Evolutionary conservation across 2,329 filamentous ascomycete species (phyloP).

Genomic region (Anisogramma anomala): DNA sequence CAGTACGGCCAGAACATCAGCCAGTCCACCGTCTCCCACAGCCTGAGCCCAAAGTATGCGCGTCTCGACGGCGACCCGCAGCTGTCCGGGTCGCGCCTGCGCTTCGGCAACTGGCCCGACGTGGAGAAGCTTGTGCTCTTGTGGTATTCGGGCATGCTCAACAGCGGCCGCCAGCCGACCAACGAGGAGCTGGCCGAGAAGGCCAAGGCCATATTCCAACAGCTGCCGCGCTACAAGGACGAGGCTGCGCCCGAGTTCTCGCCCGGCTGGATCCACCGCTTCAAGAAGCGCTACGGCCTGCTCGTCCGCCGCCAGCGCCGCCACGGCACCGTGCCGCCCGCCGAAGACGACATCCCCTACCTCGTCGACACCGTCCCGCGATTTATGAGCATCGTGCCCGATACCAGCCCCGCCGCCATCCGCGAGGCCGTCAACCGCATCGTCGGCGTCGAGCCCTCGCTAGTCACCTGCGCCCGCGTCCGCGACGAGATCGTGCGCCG

Average conservation of each 20-base stretch:
- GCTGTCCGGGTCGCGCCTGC: conserved; percentile 49
- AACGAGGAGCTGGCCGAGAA: conserved; percentile 53
- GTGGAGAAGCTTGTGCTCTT: conserved; percentile 47
- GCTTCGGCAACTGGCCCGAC: conserved; percentile 54
- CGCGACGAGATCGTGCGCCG: conserved; percentile 45
- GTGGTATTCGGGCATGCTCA: conserved; percentile 42
- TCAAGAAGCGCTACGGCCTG: conserved; percentile 52
- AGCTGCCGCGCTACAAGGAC: conserved; percentile 49
- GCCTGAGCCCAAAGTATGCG: conserved; percentile 49
- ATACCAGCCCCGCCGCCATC: conserved; percentile 49
- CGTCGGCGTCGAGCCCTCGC: conserved; percentile 42
- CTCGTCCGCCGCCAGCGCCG: conserved; percentile 45
- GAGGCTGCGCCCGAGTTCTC: conserved; percentile 51
- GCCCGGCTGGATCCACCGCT: conserved; percentile 52
- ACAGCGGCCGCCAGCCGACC: conserved; percentile 44
- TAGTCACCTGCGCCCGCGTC: conserved; percentile 44
- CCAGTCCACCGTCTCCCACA: conserved; percentile 52
- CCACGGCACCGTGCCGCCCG: conserved; percentile 36
- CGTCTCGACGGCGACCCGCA: conserved; percentile 50
- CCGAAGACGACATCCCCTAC: conserved; percentile 46
- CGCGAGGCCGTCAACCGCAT: conserved; percentile 44
- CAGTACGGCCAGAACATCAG: conserved; percentile 50
- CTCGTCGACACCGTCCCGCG: conserved; percentile 48
- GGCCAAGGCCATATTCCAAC: conserved; percentile 46
- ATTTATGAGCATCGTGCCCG: conserved; percentile 45